Conservation (phyloP, 1,139 yeast species). For the Blastobotrys aristatus region DNA sequence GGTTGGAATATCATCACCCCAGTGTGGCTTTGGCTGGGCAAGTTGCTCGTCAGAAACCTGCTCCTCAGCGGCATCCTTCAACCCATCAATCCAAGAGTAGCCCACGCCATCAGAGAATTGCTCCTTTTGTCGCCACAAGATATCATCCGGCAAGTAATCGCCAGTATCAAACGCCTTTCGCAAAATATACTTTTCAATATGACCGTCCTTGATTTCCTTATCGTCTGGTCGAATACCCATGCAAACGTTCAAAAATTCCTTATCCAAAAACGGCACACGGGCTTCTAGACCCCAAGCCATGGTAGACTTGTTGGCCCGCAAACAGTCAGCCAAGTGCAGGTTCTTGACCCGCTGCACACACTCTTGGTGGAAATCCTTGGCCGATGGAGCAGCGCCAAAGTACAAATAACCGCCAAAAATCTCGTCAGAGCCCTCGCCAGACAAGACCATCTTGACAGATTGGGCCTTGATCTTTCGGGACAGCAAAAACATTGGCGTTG, state of each 20-base stretch:
- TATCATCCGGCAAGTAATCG: conserved; percentile 87
- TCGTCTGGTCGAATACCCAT: conserved; percentile 94
- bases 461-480: conserved; percentile 98
- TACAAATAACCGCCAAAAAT: conserved; percentile 97
- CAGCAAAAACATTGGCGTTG: conserved; percentile 96
- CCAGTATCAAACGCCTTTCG: conserved; percentile 97
- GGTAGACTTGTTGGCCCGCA: conserved; percentile 98
- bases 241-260: conserved; percentile 82
- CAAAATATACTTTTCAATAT: conserved; percentile 89
- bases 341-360: conserved; percentile 94
- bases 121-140: conserved; percentile 99
- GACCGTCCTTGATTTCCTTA: conserved; percentile 62
- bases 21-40: conserved; percentile 83
- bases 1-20: conserved; percentile 94
- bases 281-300: conserved; percentile 99
- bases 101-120: conserved; percentile 99
- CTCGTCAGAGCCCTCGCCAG: conserved; percentile 99
- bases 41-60: conserved; percentile 84
- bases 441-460: conserved; percentile 97
- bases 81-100: conserved; percentile 97
- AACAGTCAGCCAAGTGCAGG: conserved; percentile 94
- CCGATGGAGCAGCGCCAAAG: conserved; percentile 93
- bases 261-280: conserved; percentile 97
- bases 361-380: conserved; percentile 89
- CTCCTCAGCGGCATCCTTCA: conserved; percentile 90